phyloP scores from a whole-genome alignment of 768 basidiomycete genomes.

The Infundibulicybe gibba region DNA sequence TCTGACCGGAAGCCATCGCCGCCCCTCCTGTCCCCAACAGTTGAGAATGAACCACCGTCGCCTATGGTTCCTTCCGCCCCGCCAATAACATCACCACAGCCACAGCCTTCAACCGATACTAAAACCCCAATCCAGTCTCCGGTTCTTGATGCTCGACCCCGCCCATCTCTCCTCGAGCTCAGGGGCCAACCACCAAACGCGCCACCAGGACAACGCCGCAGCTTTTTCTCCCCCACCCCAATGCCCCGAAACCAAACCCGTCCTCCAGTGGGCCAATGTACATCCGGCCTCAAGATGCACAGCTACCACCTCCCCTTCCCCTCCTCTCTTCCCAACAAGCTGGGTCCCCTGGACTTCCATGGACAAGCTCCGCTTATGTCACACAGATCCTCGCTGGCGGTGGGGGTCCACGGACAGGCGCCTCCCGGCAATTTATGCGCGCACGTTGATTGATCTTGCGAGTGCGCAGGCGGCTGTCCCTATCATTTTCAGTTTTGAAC shows the following conservation, averaged over 20 bases:
- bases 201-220: slow-evolving; percentile 25
- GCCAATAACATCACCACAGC: slow-evolving; percentile 6
- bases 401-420: slow-evolving; percentile 9
- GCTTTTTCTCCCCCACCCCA: slow-evolving; percentile 42
- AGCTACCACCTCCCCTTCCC: slow-evolving; percentile 9
- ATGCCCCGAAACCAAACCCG: slow-evolving; percentile 34
- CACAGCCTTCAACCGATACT: slow-evolving; percentile 6
- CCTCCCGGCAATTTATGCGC: slow-evolving; percentile 53
- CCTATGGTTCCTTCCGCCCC: slow-evolving; percentile 13
- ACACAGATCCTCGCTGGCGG: slow-evolving; percentile 21
- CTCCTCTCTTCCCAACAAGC: not conserved
- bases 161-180: slow-evolving; percentile 27
- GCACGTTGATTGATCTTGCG: slow-evolving; percentile 47
- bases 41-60: slow-evolving; percentile 5
- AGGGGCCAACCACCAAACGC: slow-evolving; percentile 13
- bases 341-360: too few relatives aligned
- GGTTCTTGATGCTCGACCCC: slow-evolving; percentile 13
- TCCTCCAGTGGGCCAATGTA: slow-evolving; percentile 60
- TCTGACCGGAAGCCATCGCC: slow-evolving; percentile 22
- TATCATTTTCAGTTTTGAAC: slow-evolving; percentile 57
- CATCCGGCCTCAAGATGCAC: slow-evolving; percentile 26
- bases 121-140: slow-evolving; percentile 1
- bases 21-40: not conserved
- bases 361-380: slow-evolving; percentile 8
- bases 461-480: slow-evolving; percentile 54